Evolutionary conservation across 73 alveolate species (phyloP), one percentile per base, ranked within the genome.

Genomic region (Paramecium bursaria): DNA sequence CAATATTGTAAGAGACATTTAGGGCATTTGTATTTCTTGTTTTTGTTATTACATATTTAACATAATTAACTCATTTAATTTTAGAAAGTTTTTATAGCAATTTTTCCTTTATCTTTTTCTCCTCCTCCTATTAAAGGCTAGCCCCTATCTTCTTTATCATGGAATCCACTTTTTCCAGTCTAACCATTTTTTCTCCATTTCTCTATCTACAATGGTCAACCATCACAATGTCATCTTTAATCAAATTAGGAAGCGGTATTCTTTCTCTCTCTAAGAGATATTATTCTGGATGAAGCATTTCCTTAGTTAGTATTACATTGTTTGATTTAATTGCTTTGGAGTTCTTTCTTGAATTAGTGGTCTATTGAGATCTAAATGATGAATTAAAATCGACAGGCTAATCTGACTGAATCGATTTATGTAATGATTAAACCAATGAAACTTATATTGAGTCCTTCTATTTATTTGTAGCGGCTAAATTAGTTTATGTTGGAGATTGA

Each of bases 241-340:
- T 57, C 17, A 57, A 30, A 0, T 23, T 10, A n/a, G 76, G 76
- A 9, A 57, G 27, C 0, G 79, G 52, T 10, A 46, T 3, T 50
- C 67, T 75, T 0, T 50, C 74, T 22, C 67, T 75, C 22, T 75
- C 88, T 14, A 75, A 48, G 27, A 75, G 46, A 44, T 50, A 75
- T 22, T 61, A 50, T 75, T 75, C 88, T 48, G 88, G 88, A 30
- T 75, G 88, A 1, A 75, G 50, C 52, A 75, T 61, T 75, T 75
- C 88, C 31, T 75, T 75, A 26, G 88, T 75, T 11, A 75, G 50
- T 0, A 55, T 55, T 6, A 55, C 57, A 23, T 75, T 26, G 33
- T 75, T 30, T n/a, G 77, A 55, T 31, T 61, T 49, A 50, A n/a
- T 25, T 22, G 10, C 10, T 49, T 48, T 10, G 52, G 15, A 9